phyloP scores from a whole-genome alignment of 2,329 filamentous ascomycete genomes.

The Clarireedia monteithiana region DNA sequence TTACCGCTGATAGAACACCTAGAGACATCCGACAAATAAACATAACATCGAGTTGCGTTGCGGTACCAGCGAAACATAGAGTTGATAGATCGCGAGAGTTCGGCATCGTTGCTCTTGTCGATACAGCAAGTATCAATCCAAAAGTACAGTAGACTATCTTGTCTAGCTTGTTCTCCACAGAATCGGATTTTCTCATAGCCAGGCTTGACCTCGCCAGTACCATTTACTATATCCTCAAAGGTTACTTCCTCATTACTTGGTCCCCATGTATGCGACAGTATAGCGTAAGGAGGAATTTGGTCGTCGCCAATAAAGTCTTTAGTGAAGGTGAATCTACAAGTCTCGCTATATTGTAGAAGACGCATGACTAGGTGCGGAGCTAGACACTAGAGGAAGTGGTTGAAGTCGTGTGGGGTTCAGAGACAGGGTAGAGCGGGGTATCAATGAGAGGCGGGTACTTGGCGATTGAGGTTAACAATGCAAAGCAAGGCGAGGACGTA shows the following conservation, averaged over 20 bases:
- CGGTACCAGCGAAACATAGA: no score
- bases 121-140: no score
- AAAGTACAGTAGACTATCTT: no score
- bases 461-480: not conserved
- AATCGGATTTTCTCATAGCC: constrained; percentile 1
- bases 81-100: no score
- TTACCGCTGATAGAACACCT: no score
- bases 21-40: no score
- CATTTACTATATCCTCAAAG: constrained; percentile 11
- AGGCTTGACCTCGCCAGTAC: constrained; percentile 4
- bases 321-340: constrained; percentile 8
- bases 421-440: not conserved
- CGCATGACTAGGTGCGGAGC: not conserved
- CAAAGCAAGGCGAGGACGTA: not conserved
- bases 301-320: constrained; percentile 6
- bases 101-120: no score
- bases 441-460: not conserved
- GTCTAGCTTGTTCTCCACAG: no score
- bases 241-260: constrained; percentile 13
- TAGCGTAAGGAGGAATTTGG: constrained; percentile 19
- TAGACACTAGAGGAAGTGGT: not conserved
- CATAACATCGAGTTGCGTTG: no score
- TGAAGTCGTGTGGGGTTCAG: not conserved
- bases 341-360: constrained; percentile 11
- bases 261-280: constrained; percentile 25